Conservation (phyloP, 495 filamentous ascomycete species). For the Tuber microsphaerosporum region DNA sequence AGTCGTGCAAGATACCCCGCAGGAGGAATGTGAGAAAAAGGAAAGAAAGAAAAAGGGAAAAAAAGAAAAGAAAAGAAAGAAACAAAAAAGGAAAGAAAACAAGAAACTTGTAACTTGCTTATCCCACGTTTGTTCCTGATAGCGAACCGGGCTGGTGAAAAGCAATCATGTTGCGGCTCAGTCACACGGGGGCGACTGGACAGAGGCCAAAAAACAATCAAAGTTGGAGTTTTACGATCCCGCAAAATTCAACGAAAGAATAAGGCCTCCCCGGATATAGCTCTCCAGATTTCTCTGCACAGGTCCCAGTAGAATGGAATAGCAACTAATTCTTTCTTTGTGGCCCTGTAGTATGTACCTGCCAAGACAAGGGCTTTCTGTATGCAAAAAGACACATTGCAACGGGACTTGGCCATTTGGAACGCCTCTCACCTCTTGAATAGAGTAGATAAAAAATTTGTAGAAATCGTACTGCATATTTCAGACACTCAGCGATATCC, state of each 20-base stretch:
- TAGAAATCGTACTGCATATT: background rate
- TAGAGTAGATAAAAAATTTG: background rate
- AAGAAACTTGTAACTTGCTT: background rate
- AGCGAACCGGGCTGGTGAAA: background rate
- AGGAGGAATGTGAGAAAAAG: background rate
- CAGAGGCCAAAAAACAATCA: background rate
- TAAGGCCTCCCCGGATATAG: background rate
- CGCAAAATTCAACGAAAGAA: background rate
- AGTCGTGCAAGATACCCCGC: background rate
- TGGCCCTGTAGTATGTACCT: background rate
- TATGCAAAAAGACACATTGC: background rate
- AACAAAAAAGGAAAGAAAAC: background rate
- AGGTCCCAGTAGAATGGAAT: background rate
- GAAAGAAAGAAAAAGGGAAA: background rate
- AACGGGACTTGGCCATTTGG: background rate
- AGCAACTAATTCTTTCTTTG: background rate
- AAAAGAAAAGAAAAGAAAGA: background rate
- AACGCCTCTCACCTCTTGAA: too few relatives aligned
- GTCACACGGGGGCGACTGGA: background rate
- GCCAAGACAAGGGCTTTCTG: background rate
- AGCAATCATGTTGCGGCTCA: background rate
- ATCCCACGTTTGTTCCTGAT: conserved; percentile 2
- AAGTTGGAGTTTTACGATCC: background rate
- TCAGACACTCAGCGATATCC: background rate
- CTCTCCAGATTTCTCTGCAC: background rate